phyloP scores from a whole-genome alignment of 2,329 filamentous ascomycete genomes.

The Penicillium sp. region DNA sequence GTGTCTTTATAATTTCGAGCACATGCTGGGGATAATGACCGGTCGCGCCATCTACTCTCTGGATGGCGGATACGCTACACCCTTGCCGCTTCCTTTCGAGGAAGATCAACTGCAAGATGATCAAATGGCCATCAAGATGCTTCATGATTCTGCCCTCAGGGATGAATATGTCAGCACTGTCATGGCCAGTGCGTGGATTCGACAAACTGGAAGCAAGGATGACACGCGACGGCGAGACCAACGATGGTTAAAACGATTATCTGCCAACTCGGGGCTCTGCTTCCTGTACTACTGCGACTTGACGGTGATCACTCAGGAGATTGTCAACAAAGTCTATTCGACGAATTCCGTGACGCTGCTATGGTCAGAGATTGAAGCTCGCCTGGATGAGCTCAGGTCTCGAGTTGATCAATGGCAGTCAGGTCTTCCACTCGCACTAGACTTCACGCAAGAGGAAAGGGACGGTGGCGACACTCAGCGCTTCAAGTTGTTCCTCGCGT shows the following conservation, averaged over 20 bases:
- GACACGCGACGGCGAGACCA: conserved; percentile 25
- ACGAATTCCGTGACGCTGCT: conserved; percentile 34
- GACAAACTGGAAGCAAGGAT: conserved; percentile 25
- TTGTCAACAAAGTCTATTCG: conserved; percentile 41
- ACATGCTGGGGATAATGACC: conserved; percentile 36
- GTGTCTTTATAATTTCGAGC: conserved; percentile 37
- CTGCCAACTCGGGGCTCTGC: conserved; percentile 33
- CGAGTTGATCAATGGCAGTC: conserved; percentile 38
- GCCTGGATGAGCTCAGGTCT: conserved; percentile 34
- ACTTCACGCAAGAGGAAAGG: conserved; percentile 33
- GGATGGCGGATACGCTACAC: conserved; percentile 22
- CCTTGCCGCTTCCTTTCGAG: conserved; percentile 20
- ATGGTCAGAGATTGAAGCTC: conserved; percentile 39
- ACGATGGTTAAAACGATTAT: conserved; percentile 34
- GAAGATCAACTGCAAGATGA: conserved; percentile 34
- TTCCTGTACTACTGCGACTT: conserved; percentile 40
- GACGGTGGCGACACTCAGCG: conserved; percentile 32
- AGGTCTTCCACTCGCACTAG: conserved; percentile 34
- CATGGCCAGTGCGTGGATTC: conserved; percentile 28
- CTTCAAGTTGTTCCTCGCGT: conserved; percentile 38
- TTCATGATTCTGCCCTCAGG: conserved; percentile 27
- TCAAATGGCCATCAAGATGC: conserved; percentile 29
- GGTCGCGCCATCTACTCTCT: conserved; percentile 35
- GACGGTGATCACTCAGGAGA: conserved; percentile 36
- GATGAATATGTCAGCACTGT: conserved; percentile 28